phyloP scores from a whole-genome alignment of 169 alveolate species.

The Fabrea salina region DNA sequence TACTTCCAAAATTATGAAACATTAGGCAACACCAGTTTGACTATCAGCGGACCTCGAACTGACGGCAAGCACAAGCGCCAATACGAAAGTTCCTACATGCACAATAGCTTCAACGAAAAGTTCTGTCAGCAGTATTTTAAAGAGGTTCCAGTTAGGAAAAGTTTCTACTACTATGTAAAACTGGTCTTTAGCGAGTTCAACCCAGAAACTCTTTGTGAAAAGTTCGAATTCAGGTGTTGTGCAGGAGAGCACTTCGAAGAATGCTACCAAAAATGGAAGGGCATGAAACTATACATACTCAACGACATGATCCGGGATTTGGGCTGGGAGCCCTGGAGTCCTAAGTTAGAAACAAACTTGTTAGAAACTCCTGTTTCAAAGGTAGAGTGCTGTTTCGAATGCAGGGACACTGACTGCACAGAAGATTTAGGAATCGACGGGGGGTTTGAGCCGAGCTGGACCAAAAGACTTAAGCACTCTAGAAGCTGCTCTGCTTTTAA shows the following conservation, averaged over 20 bases:
- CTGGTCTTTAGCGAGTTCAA: background rate
- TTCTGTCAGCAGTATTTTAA: background rate
- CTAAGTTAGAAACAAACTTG: no score
- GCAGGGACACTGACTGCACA: no score
- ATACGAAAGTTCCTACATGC: background rate
- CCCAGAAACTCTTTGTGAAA: background rate
- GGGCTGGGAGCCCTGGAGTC: background rate
- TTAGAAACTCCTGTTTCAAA: no score
- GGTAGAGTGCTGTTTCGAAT: no score
- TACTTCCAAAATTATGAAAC: background rate
- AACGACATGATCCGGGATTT: background rate
- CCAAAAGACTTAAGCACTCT: no score
- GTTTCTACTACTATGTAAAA: background rate
- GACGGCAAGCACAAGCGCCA: constrained; percentile 13
- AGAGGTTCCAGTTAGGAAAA: background rate
- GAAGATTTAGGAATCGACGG: no score
- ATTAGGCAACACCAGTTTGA: background rate
- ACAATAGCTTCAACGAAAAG: background rate
- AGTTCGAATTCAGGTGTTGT: constrained; percentile 4
- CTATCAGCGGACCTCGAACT: background rate
- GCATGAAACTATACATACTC: background rate
- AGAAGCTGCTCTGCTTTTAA: no score
- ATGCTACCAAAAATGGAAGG: background rate
- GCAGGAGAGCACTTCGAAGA: background rate
- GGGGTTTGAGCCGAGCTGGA: no score